These are phyloP conservation scores for Fusarium sp. DNA, from an alignment of 2,329 filamentous ascomycete genomes.

Conservation along the genomic window DNA sequence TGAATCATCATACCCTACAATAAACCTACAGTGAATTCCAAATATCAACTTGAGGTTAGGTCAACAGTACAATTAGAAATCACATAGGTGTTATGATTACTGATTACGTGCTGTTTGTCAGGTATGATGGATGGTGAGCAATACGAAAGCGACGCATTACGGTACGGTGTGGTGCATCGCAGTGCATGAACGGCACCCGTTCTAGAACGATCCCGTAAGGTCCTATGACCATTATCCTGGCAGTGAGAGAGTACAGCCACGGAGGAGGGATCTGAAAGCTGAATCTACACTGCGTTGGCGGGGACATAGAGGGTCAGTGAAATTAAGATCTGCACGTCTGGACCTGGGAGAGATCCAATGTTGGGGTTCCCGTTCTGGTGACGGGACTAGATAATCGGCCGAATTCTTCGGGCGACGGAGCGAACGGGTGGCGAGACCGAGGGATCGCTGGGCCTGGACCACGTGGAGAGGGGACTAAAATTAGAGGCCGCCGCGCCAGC, in stretches of 20 bases:
- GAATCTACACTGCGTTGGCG: neutral
- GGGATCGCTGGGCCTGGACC: conserved; percentile 31
- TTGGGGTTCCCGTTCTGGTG: neutral
- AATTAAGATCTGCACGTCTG: neutral
- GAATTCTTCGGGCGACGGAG: conserved; percentile 30
- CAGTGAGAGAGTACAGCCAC: neutral
- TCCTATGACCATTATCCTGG: conserved; percentile 5
- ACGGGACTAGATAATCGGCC: conserved; percentile 23
- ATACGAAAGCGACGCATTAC: conserved; percentile 12
- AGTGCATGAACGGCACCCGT: neutral
- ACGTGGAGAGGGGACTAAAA: conserved; percentile 33
- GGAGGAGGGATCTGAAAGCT: neutral
- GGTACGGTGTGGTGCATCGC: neutral
- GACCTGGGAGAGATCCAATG: neutral
- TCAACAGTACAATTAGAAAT: neutral
- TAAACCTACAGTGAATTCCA: neutral
- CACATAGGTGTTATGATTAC: neutral
- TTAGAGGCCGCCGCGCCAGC: conserved; percentile 23
- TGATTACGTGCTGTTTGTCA: neutral
- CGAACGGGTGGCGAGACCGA: conserved; percentile 33
- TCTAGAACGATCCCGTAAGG: conserved; percentile 11
- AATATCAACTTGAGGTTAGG: neutral
- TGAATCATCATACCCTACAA: neutral
- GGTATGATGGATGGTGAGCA: neutral
- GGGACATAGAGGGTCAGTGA: neutral